Base-by-base conservation (phyloP, 148 eudicot species). In the Chenopodium suecicum region DNA sequence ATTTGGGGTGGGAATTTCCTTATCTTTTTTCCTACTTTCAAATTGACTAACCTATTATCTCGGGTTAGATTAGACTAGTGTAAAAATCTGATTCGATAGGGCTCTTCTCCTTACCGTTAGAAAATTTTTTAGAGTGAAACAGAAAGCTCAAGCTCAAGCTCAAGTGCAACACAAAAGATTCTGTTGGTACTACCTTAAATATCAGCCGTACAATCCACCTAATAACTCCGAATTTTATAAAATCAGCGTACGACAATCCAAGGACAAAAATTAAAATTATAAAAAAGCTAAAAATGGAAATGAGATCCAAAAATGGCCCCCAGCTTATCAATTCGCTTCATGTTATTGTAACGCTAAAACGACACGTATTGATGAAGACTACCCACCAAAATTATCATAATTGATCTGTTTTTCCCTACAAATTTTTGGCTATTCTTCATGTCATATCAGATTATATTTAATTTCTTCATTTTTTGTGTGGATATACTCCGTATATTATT, bases 211-310 rank as follows among this genome's bases (percentile, higher is more conserved):
- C 41, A 67, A 29, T 29, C 62, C 62, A 56, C 7, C 62, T 19
- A 23, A 67, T 17, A 3, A 34, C 1, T 65, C 31, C 5, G 4
- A 25, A 25, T 1, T 13, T 12, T 16, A 56, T 14, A 56, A 14
- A 3, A 56, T 56, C 20, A 13, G 60, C 5, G 62, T 56, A 63
- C 67, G 67, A 10, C 11, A 22, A 63, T 9, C 23, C 27, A 63
- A 63, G 9, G 67, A n/a, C 62, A 63, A 63, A 65, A 2, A 11
- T 9, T 2, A 10, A 27, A 23, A 9, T 1, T 64, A 23, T 14
- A 65, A 63, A 63, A 63, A 22, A 63, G 67, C 67, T 63, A 22
- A 63, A 63, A n/a, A 63, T 63, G 67, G 67, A 63, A 63, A 22
- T 63, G 1, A 6, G n/a, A 63, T 20, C 25, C n/a, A 63, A 20